Base-by-base conservation (phyloP, 1,284 basidiomycete species). In the Volvariella surrecta region DNA sequence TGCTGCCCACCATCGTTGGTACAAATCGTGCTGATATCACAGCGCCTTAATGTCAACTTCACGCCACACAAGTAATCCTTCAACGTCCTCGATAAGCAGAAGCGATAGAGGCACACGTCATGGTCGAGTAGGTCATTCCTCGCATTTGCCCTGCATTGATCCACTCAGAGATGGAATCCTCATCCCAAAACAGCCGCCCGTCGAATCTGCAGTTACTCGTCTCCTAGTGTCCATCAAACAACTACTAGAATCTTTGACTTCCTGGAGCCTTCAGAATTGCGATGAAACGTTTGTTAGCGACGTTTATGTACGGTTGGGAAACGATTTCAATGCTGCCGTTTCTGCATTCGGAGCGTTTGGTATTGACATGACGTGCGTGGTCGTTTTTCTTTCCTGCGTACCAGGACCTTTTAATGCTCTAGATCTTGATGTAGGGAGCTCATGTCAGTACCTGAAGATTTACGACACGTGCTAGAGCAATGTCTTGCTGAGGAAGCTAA, bases 251-350 rank as follows among this genome's bases (percentile, higher is more conserved):
- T 79, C 89, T 0, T 73, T 99, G 45, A 94, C 91, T 8, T 71
- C 82, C 64, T 97, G 93, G 93, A 89, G 89, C 56, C 73, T 76
- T 44, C 68, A 79, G 38, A 72, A 82, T 49, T 74, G 89, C 48
- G 73, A 80, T 43, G 95, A 99, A 58, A 70, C 69, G 20, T 71
- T 89, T 54, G 93, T 99, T 53, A 96, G 92, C 69, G 91, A 98
- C 62, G 88, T 96, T 45, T 99, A 99, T 62, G 96, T 99, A 43
- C 79, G 85, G 39, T 73, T 99, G 15, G 95, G 95, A 16, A 98
- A 99, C 62, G 94, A 97, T 58, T 98, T 99, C 70, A 97, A 97
- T 60, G 79, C 82, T 15, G 93, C 93, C 19, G 89, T 94, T 31
- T 76, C 83, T 42, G 91, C 94, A 1, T 99, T 99, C 61, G 74